Percentiles rank a stretch among this genome's conserved stretches.
phyloP scores from a whole-genome alignment of 139 green algal genomes.

The Desmodesmus armatus region DNA sequence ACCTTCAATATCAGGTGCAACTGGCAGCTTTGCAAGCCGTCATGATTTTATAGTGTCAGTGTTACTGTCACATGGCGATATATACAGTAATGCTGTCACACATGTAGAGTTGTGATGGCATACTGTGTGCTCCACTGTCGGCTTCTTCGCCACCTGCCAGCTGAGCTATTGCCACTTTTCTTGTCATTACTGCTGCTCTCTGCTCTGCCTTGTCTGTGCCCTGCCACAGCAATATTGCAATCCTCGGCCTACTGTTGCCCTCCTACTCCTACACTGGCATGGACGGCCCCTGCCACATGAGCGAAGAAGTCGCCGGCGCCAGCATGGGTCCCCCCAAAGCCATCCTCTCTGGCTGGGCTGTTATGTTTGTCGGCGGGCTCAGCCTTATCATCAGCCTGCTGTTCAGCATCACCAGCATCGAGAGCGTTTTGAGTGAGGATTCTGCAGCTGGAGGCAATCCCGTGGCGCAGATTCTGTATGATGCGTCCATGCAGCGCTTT shows the following conservation, averaged over 20 bases:
- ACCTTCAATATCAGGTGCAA: too few relatives aligned
- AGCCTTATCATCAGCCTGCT: conserved; percentile 42
- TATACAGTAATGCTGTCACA: not conserved
- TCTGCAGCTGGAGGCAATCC: conserved; percentile 11
- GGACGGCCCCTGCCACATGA: conserved; percentile 58
- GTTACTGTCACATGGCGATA: too few relatives aligned
- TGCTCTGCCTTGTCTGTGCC: not conserved
- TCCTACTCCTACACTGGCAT: conserved; percentile 56
- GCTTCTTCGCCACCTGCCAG: not conserved
- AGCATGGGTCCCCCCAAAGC: conserved; percentile 41
- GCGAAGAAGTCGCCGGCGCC: conserved; percentile 49
- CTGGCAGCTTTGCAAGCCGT: too few relatives aligned
- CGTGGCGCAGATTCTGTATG: conserved; percentile 44
- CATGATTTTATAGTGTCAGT: too few relatives aligned
- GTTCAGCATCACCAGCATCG: conserved; percentile 36
- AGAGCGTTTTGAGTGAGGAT: conserved; percentile 12
- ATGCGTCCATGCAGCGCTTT: conserved; percentile 22
- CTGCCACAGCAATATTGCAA: conserved; percentile 45
- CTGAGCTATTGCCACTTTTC: not conserved
- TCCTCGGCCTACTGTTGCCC: conserved; percentile 58
- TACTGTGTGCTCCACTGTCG: not conserved
- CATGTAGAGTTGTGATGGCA: not conserved
- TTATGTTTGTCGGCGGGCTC: conserved; percentile 50
- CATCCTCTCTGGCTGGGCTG: conserved; percentile 44
- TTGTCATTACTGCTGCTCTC: not conserved